Evolutionary conservation across 345 rosid genomes (phyloP).

Genomic region (Nephelium lappaceum): DNA sequence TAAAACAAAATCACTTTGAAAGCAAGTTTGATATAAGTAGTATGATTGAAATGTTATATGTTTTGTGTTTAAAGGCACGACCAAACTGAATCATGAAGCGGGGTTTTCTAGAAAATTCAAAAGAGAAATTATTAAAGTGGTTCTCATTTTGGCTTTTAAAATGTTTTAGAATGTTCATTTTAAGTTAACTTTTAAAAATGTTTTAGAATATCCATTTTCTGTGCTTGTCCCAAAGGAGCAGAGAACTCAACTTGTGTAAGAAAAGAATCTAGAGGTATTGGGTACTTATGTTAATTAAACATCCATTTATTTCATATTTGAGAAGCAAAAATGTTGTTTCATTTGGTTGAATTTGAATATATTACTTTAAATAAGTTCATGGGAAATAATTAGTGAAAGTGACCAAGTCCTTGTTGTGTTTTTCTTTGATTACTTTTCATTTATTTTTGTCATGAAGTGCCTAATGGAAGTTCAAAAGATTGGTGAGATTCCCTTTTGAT

Average conservation of each 20-base stretch:
- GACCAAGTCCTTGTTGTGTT: too few species aligned
- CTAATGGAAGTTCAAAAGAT: not conserved
- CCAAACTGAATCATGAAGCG: not conserved
- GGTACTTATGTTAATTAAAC: not conserved
- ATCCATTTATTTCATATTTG: not conserved
- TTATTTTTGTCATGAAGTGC: too few species aligned
- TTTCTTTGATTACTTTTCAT: too few species aligned
- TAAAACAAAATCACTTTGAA: not conserved
- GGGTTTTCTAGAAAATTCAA: not conserved
- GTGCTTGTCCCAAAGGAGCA: not conserved
- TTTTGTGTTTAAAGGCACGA: not conserved
- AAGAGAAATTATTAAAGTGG: not conserved
- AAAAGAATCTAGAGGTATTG: conserved; percentile 15
- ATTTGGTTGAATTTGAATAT: not conserved
- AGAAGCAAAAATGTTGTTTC: not conserved
- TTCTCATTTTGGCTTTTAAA: not conserved
- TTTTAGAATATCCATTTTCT: not conserved
- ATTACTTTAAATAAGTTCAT: too few species aligned
- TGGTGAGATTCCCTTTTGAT: not conserved
- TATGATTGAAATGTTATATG: too few species aligned
- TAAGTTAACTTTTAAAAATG: not conserved
- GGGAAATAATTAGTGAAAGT: too few species aligned
- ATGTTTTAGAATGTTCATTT: conserved; percentile 8
- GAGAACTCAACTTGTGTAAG: not conserved
- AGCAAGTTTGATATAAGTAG: not conserved